Evolutionary conservation across 345 rosid genomes (phyloP).

Genomic region (Eucalyptus coolabah): DNA sequence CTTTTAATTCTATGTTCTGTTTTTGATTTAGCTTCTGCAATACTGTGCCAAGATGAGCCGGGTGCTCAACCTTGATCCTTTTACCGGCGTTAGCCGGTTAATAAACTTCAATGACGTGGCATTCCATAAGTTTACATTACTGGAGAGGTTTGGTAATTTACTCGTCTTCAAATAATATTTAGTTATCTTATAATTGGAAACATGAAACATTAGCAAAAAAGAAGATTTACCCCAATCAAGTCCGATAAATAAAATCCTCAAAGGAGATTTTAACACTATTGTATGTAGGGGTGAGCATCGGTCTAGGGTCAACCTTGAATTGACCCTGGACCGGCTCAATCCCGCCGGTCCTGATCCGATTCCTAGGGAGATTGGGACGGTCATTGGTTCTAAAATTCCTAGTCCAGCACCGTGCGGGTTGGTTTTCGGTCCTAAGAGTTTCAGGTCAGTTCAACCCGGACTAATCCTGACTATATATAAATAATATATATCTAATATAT

Average conservation of each 20-base stretch:
- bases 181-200: not conserved
- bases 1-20: not conserved
- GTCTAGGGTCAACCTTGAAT: fast-evolving
- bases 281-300: too few species aligned
- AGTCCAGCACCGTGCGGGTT: fast-evolving
- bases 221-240: not conserved
- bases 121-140: not conserved
- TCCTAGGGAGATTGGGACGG: fast-evolving
- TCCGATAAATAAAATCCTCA: not conserved
- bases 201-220: not conserved
- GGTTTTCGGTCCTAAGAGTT: fast-evolving
- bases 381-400: fast-evolving
- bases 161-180: not conserved
- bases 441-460: fast-evolving
- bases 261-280: not conserved
- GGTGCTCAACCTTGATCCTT: not conserved
- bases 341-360: fast-evolving
- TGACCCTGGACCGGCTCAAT: fast-evolving
- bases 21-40: not conserved
- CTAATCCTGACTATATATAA: fast-evolving
- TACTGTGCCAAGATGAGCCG: not conserved
- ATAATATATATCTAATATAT: too few species aligned
- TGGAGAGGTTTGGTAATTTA: not conserved
- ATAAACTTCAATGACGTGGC: not conserved
- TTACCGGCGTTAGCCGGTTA: not conserved